Evolutionary conservation across 2,329 filamentous ascomycete genomes (phyloP), one percentile per base, ranked within the genome.

Genomic region (Endothia cerciana): DNA sequence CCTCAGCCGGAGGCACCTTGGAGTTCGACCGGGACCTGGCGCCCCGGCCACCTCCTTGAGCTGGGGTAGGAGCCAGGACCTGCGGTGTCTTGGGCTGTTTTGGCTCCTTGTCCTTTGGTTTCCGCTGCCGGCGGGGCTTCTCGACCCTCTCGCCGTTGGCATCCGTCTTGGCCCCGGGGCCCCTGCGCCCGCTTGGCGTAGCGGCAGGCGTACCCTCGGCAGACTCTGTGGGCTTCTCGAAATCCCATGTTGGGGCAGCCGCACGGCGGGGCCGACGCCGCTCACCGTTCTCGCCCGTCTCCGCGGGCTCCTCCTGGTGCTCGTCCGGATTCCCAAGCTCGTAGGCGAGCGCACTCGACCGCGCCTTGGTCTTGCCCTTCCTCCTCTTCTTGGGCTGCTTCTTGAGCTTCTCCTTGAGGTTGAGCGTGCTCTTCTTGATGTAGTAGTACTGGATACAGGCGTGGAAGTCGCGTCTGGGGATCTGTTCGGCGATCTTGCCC

Each of bases 391-490:
- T 86, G 66, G 83, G 86, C 76, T 86, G 87, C 77, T 83, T 87
- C 76, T 87, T 89, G 38, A 90, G 82, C 77, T 91, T 92, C 73
- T 92, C 90, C 75, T 94, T 93, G 68, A 94, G 88, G 69, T 91
- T 89, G 51, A 88, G 85, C 57, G 88, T 84, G 78, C 90, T 90
- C 78, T 88, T 95, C 74, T 90, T 91, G 69, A 91, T 83, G 76
- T 95, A 95, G 77, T 95, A 95, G 76, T 94, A 93, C 74, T 93
- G 90, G 71, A 95, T 95, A 76, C 90, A 93, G 57, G 91, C 87
- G 70, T 90, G 89, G 76, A 92, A 93, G 72, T 91, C 88, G 30
- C 91, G 87, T 38, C 85, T 82, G 0, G 85, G 84, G 6, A 94
- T 79, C 30, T 83, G 83, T 66, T 90, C 87, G 5, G 91, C 90